These are phyloP conservation scores for Pilasporangium apinafurcum DNA, from an alignment of 352 stramenopile genomes.

Conservation along the genomic window DNA sequence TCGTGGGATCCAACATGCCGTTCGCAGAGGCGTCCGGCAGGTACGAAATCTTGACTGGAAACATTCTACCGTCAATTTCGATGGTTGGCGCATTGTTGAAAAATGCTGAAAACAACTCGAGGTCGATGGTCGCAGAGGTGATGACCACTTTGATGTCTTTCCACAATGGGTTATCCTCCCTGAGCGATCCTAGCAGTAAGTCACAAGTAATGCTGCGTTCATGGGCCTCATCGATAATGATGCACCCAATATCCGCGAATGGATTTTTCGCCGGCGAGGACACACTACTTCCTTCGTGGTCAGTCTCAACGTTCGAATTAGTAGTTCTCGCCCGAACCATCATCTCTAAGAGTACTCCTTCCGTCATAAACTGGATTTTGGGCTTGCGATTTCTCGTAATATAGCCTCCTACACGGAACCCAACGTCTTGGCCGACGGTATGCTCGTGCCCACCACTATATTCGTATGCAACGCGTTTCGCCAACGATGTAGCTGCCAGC, in stretches of 20 bases:
- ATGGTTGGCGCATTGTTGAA: constrained; percentile 44
- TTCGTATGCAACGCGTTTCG: constrained; percentile 12
- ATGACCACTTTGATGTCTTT: constrained; percentile 56
- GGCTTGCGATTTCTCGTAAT: constrained; percentile 3
- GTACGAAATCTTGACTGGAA: constrained; percentile 15
- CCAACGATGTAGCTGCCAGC: constrained; percentile 13
- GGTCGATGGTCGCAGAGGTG: constrained; percentile 84
- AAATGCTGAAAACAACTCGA: constrained; percentile 61
- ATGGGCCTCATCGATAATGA: constrained; percentile 21
- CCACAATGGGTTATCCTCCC: constrained; percentile 15
- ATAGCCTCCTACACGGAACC: constrained; percentile 10
- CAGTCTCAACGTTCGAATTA: not conserved
- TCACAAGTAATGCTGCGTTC: constrained; percentile 14
- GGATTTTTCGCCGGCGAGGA: too few relatives aligned
- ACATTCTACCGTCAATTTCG: constrained; percentile 37
- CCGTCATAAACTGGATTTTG: constrained; percentile 14
- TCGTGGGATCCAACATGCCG: too few relatives aligned
- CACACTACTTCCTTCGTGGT: too few relatives aligned
- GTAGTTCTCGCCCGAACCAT: too few relatives aligned
- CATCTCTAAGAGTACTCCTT: constrained; percentile 19
- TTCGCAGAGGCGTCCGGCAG: too few relatives aligned
- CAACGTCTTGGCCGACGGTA: constrained; percentile 8
- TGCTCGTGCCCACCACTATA: constrained; percentile 11
- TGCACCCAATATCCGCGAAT: constrained; percentile 12
- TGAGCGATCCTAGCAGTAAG: constrained; percentile 16